Percentiles rank a stretch among this genome's conserved stretches.
phyloP scores from a whole-genome alignment of 805 yeast species.

The Naumovozyma baii region DNA sequence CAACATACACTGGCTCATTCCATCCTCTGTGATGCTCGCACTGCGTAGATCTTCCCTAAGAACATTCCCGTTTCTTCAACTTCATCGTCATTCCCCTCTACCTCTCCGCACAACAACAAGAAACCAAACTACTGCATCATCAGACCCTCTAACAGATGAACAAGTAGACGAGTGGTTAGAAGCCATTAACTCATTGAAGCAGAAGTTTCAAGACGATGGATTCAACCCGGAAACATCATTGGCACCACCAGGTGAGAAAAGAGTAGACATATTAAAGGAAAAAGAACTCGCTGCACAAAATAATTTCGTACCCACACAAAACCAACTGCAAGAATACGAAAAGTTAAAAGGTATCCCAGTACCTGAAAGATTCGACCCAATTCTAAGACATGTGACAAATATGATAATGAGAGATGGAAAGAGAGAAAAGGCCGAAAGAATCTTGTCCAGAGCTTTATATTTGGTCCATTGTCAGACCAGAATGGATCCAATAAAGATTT shows the following conservation, averaged over 20 bases:
- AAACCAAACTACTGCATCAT: background rate
- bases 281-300: slow-evolving; percentile 9
- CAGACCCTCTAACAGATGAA: slow-evolving; percentile 20
- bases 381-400: slow-evolving; percentile 67
- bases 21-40: too few relatives aligned
- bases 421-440: slow-evolving; percentile 68
- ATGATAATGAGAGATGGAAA: slow-evolving; percentile 89
- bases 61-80: too few relatives aligned
- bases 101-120: too few relatives aligned
- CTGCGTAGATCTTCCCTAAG: too few relatives aligned
- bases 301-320: slow-evolving; percentile 49
- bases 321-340: slow-evolving; percentile 52
- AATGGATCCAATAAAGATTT: slow-evolving; percentile 67
- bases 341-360: slow-evolving; percentile 41
- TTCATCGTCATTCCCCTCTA: too few relatives aligned
- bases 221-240: slow-evolving; percentile 34
- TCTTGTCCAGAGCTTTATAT: slow-evolving; percentile 69
- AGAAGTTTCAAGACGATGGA: slow-evolving; percentile 31
- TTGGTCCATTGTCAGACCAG: slow-evolving; percentile 51
- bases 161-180: slow-evolving; percentile 36
- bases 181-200: slow-evolving; percentile 32
- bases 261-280: slow-evolving; percentile 29
- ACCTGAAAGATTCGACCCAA: slow-evolving; percentile 59
- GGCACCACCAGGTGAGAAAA: slow-evolving; percentile 33
- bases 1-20: too few relatives aligned